Base-by-base conservation (phyloP, 2,329 filamentous ascomycete genomes). In the Ophiostoma sp. region DNA sequence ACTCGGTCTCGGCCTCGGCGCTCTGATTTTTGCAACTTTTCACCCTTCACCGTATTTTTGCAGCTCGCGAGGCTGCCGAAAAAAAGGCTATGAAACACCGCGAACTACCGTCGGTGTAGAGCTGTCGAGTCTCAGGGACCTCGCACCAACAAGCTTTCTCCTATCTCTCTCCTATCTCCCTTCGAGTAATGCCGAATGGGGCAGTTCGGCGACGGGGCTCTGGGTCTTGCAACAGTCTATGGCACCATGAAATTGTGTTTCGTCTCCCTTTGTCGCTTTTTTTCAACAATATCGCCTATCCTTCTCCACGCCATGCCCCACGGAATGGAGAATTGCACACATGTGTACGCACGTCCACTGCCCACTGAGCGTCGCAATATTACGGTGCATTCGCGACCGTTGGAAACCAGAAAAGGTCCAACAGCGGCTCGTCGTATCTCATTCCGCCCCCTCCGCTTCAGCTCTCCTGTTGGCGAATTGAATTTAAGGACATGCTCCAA, bases 331-430 rank as follows among this genome's bases (percentile, higher is more conserved):
- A 25, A 55, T 55, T 12, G 22, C 52, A 55, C n/a, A 19, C 28
- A 19, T 33, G 28, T 59, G 6, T 31, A 22, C 42, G 61, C 61
- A 45, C 36, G 39, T 45, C 63, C 12, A 66, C 61, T 66, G 36
- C 25, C 61, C 11, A 66, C 63, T 66, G 63, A 63, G 59, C 61
- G n/a, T 48, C 39, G 63, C 36, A 66, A 66, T 66, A 48, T 66
- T 45, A 31, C 22, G 39, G 39, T 45, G 15, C 25, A 31, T 48
- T 48, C 8, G 39, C 0, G 39, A 66, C 59, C 19, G 11, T 42
- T 64, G 59, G 12, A 33, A 55, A 42, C 33, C 59, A 64, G 36
- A 39, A 64, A 42, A 64, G 11, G n/a, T 25, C 59, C 59, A 39
- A 64, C 59, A 15, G 33, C 17, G 33, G 59, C 33, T 8, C 33